Evolutionary conservation across 768 basidiomycete species (phyloP).

Genomic region (Sarcomyxa edulis): DNA sequence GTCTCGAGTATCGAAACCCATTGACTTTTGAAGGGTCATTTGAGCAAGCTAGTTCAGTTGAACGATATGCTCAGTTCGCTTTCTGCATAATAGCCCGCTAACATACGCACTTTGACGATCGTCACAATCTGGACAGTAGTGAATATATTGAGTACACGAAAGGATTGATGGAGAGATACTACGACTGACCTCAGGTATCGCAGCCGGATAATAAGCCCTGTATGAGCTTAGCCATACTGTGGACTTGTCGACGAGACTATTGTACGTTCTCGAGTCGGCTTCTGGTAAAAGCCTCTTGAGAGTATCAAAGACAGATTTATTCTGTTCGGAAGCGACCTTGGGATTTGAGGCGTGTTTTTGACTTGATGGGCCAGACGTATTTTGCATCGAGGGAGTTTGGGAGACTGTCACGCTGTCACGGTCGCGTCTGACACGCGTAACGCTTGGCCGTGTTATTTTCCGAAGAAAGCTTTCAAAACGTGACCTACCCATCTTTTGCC

Average conservation of each 20-base stretch:
- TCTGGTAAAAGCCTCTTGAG: slow-evolving; percentile 26
- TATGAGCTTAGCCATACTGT: slow-evolving; percentile 38
- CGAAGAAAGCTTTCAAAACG: no score
- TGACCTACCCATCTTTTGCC: no score
- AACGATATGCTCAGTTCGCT: no score
- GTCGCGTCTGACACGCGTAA: neutral
- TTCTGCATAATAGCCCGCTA: slow-evolving; percentile 1
- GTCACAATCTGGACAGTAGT: slow-evolving; percentile 36
- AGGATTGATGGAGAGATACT: neutral
- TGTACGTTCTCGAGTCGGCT: slow-evolving; percentile 20
- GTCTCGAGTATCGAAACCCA: neutral
- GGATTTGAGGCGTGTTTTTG: neutral
- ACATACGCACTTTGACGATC: slow-evolving; percentile 35
- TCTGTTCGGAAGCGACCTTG: slow-evolving; percentile 17
- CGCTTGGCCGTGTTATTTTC: slow-evolving; percentile 17
- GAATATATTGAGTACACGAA: slow-evolving; percentile 4
- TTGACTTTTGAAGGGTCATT: slow-evolving; percentile 22
- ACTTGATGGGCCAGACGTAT: neutral
- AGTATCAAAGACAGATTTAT: slow-evolving; percentile 32
- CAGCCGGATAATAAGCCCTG: slow-evolving; percentile 47
- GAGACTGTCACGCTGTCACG: neutral
- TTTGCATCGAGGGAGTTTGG: slow-evolving; percentile 7
- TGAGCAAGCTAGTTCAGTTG: slow-evolving; percentile 28
- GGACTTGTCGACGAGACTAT: slow-evolving; percentile 28
- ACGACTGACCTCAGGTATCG: slow-evolving; percentile 39